Evolutionary conservation across 257 asterid genomes (phyloP), one percentile per base, ranked within the genome.

Genomic region (Schizonepeta tenuifolia): DNA sequence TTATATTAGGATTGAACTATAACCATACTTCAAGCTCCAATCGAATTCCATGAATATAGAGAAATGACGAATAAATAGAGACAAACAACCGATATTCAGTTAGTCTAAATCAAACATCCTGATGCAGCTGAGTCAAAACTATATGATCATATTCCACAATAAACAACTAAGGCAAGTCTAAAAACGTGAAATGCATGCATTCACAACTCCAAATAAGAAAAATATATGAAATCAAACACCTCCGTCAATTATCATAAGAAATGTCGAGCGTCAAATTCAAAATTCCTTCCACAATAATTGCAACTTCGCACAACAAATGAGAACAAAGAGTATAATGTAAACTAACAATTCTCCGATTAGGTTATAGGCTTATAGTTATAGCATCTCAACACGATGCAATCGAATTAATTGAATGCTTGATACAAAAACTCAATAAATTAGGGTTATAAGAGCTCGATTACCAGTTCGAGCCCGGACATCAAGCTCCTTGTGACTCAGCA

Each of bases 381-480:
- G 41, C 11, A 49, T 49, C 56, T 56, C 74, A 72, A 43, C 24
- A 31, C 46, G 31, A 33, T 15, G 36, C 15, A 60, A 13, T 50
- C 12, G 33, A 15, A 44, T 18, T 57, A 49, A 56, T 15, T 5
- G 58, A 63, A 82, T 31, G 33, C 33, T 43, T 3, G 36, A 13
- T 58, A n/a, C n/a, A n/a, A n/a, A n/a, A 63, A 38, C 38, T 14
- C 35, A 67, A 71, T 17, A 65, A 54, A 17, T 12, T 76, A 76
- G 80, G 81, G 77, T 5, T 63, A 26, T 67, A 36, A 49, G 60
- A 65, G 72, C 57, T 53, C 13, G 57, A 69, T 76, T 74, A 89
- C 91, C 89, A 38, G 88, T 65, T 65, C 86, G 83, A 77, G 87
- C 86, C 43, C 86, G 85, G 62, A 82, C 87, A 58, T 82, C 89